Base-by-base conservation (phyloP, 192 early-diverging fungal genomes). In the Linnemannia elongata region DNA sequence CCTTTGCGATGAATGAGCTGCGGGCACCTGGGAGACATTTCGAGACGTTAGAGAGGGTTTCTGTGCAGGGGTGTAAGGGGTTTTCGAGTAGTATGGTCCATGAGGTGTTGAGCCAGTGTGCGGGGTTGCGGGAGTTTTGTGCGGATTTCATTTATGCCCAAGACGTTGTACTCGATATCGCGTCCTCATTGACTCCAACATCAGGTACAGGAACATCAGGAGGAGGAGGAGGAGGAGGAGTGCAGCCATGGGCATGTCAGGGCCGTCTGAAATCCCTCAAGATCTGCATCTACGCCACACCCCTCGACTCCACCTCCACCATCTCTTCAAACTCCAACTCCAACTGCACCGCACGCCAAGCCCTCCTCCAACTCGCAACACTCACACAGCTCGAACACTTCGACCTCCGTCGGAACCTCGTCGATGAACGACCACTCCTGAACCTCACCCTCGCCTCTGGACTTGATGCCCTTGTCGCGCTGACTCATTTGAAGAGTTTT, bases 231-330 rank as follows among this genome's bases (percentile, higher is more conserved):
- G 60, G 30, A 12, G 30, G 10, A 27, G 12, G 13, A 30, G 60
- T 66, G n/a, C 60, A 66, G 13, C 60, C 60, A 66, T 66, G 60
- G 60, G 60, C 60, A 66, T 66, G 60, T 30, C n/a, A 66, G 12
- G 60, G 60, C 44, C 44, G 44, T 12, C 30, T 66, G 60, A 66
- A 33, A 15, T 9, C 30, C 30, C 60, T 66, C 60, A 66, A 66
- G 27, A 0, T 66, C 9, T 66, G 60, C 12, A 66, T 66, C 30
- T 66, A 66, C 27, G 27, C 60, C 12, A 66, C 60, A 15, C 12
- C 60, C 27, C 12, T 66, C 30, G 60, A 66, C 13, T 27, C 60
- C 13, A 33, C n/a, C 7, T 3, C 60, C n/a, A 15, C n/a, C 13
- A 15, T 30, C 10, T 13, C 60, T 7, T 8, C 55, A 9, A 27